Percentiles rank a stretch among this genome's conserved stretches.
Evolutionary conservation across 1,284 basidiomycete genomes (phyloP).

Genomic region (Flammula alnicola): DNA sequence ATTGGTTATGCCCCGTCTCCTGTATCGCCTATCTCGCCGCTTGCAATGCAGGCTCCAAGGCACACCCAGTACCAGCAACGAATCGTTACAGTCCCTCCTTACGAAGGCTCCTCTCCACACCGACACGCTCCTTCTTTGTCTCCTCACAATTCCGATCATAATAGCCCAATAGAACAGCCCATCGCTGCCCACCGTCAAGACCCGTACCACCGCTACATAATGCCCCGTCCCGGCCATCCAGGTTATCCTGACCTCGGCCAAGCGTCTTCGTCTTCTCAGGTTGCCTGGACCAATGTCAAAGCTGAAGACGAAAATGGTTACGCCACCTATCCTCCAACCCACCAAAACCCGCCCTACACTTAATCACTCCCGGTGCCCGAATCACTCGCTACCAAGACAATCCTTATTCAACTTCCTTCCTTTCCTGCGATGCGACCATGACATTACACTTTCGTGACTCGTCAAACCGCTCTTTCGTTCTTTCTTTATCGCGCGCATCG

Average conservation of each 20-base stretch:
- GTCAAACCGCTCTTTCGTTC: slow-evolving; percentile 5
- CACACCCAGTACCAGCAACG: slow-evolving; percentile 33
- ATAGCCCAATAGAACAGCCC: slow-evolving; percentile 36
- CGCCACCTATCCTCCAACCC: slow-evolving; percentile 24
- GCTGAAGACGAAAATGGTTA: slow-evolving; percentile 33
- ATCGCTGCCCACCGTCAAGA: slow-evolving; percentile 33
- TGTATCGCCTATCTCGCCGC: slow-evolving; percentile 32
- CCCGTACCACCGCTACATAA: slow-evolving; percentile 35
- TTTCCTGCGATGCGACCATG: too few species aligned
- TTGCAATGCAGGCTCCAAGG: slow-evolving; percentile 32
- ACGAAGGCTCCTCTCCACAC: slow-evolving; percentile 34
- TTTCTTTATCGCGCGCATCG: slow-evolving; percentile 8
- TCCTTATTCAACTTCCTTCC: slow-evolving; percentile 9
- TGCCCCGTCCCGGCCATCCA: slow-evolving; percentile 31
- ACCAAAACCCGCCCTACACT: slow-evolving; percentile 32
- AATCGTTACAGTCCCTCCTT: slow-evolving; percentile 30
- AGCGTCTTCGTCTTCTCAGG: slow-evolving; percentile 26
- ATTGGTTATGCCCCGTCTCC: slow-evolving; percentile 37
- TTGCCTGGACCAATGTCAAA: slow-evolving; percentile 34
- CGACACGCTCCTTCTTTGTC: slow-evolving; percentile 37
- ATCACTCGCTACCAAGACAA: slow-evolving; percentile 4
- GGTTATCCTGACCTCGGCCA: slow-evolving; percentile 22
- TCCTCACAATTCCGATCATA: slow-evolving; percentile 35
- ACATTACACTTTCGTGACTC: not conserved
- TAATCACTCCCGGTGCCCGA: slow-evolving; percentile 14